These are phyloP conservation scores for Hibiscus trionum DNA, from an alignment of 345 rosid species.

Conservation along the genomic window DNA sequence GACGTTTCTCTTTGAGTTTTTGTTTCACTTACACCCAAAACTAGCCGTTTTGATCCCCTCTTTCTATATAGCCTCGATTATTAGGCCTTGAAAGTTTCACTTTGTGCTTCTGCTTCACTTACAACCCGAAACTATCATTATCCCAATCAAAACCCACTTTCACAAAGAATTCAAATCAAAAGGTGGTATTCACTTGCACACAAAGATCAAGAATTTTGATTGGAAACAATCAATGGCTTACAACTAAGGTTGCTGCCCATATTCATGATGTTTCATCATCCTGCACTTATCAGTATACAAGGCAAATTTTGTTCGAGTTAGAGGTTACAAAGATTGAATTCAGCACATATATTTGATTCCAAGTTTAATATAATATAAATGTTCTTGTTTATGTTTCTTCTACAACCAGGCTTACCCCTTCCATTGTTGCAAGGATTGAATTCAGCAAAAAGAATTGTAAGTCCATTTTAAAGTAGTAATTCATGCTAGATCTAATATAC, in stretches of 20 bases:
- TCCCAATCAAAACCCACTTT: neutral
- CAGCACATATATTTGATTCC: too few species aligned
- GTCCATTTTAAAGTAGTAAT: slow-evolving; percentile 73
- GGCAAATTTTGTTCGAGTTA: too few species aligned
- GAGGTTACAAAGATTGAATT: too few species aligned
- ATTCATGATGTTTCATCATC: slow-evolving; percentile 14
- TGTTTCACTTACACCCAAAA: too few species aligned
- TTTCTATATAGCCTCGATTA: too few species aligned
- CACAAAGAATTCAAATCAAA: slow-evolving; percentile 18
- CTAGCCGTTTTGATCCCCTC: too few species aligned
- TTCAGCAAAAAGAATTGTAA: slow-evolving; percentile 82
- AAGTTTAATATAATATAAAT: too few species aligned
- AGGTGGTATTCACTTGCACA: slow-evolving; percentile 4
- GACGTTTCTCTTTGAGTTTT: too few species aligned
- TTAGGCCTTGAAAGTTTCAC: neutral
- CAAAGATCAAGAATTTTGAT: too few species aligned
- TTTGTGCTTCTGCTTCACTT: neutral
- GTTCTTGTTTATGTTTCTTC: too few species aligned
- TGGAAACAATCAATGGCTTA: too few species aligned
- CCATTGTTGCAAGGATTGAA: slow-evolving; percentile 75
- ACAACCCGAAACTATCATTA: too few species aligned
- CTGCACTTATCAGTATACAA: neutral
- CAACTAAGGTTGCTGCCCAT: slow-evolving; percentile 21
- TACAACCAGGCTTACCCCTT: slow-evolving; percentile 68
- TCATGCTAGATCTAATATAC: slow-evolving; percentile 15